Percentiles rank a stretch among this genome's conserved stretches.
Evolutionary conservation across 768 basidiomycete genomes (phyloP).

Genomic region (Hypholoma fasciculare): DNA sequence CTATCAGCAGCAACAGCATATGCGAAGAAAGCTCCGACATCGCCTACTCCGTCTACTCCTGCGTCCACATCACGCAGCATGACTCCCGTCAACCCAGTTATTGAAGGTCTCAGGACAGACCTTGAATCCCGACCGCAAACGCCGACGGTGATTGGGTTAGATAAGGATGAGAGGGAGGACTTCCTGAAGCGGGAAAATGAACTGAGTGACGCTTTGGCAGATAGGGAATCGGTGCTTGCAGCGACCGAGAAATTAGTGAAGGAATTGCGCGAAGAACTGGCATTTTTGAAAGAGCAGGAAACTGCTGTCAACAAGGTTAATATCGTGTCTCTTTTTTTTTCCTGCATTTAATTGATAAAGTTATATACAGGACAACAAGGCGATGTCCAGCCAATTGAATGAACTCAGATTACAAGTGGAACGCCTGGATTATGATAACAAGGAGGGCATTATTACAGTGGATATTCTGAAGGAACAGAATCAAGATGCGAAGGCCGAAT

Average conservation of each 20-base stretch:
- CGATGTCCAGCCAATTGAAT: conserved; percentile 90
- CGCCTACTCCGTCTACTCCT: conserved; percentile 59
- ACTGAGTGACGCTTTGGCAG: conserved; percentile 88
- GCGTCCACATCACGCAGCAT: conserved; percentile 51
- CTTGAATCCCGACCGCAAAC: conserved; percentile 88
- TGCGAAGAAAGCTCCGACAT: conserved; percentile 66
- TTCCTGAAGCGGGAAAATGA: conserved; percentile 97
- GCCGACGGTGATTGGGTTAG: conserved; percentile 83
- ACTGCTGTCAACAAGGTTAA: conserved; percentile 70
- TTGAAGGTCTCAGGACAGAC: conserved; percentile 72
- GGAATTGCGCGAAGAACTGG: conserved; percentile 86
- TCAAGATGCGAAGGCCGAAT: conserved; percentile 77
- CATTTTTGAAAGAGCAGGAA: conserved; percentile 92
- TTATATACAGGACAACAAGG: conserved; percentile 78
- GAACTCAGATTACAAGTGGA: conserved; percentile 92
- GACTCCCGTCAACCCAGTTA: conserved; percentile 73
- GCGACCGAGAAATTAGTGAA: conserved; percentile 84
- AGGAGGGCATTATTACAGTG: conserved; percentile 88
- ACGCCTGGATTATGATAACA: conserved; percentile 92
- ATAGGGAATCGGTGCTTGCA: conserved; percentile 81
- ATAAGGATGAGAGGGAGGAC: conserved; percentile 97
- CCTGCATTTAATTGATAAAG: not conserved
- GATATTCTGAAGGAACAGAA: conserved; percentile 97
- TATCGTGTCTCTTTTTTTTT: not conserved
- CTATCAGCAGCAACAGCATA: conserved; percentile 49